Evolutionary conservation across 306 rosid species (phyloP), one percentile per base, ranked within the genome.

Genomic region (Cicer pinnatifidum): DNA sequence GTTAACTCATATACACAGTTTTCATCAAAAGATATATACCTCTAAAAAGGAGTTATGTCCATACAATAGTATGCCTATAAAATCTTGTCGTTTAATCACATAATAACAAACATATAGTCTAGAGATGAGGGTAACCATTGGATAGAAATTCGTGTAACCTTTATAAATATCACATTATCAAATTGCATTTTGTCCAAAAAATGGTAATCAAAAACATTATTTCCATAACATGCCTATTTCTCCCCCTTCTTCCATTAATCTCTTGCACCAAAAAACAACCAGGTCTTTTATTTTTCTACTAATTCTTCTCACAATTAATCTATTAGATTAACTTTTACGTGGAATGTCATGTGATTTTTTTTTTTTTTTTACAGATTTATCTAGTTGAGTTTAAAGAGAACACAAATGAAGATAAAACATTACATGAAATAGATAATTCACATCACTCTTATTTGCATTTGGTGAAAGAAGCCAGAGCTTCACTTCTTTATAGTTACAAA

Each of bases 401-500:
- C 50, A 69, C 41, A 19, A 33, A 20, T 40, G 87, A 78, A 82
- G 90, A 79, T 8, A 82, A 78, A 77, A 69, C 83, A 60, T 6
- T 70, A 66, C 74, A 82, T 41, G 88, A 88, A 67, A 82, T 85
- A 47, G 89, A 89, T 76, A 85, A 77, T 17, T 59, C 2, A 3
- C 97, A 94, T 57, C 88, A 78, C 11, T 91, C 98, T 1, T 88
- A 83, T 75, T 73, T 94, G 83, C 35, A 72, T 13, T 84, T 88
- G 2, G 92, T 94, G 54, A 91, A 91, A 59, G 85, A 86, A 39
- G 96, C 97, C 11, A 72, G 33, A 81, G 82, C 71, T 53, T 91
- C 91, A 15, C 82, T 87, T 79, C 79, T 94, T 69, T 94, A 94
- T 84, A 91, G 96, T 52, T 94, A 94, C 86, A 94, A 88, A 59